These are phyloP conservation scores for Firmiana major DNA, from an alignment of 345 rosid species.

Conservation along the genomic window DNA sequence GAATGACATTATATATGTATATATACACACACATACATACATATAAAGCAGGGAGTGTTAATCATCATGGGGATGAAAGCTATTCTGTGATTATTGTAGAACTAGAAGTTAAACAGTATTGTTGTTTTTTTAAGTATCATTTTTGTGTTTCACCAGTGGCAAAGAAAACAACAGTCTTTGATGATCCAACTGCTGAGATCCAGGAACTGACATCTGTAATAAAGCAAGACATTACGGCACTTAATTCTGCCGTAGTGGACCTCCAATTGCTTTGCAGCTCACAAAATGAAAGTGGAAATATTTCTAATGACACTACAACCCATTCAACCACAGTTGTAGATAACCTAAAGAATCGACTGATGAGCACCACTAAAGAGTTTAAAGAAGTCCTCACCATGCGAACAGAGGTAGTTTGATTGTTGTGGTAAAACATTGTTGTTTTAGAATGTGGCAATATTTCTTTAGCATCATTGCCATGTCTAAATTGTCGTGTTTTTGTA, in stretches of 20 bases:
- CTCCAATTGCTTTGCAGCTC: conserved; percentile 65
- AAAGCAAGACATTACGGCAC: conserved; percentile 79
- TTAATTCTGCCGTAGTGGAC: conserved; percentile 69
- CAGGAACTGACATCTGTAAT: conserved; percentile 70
- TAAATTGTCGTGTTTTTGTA: background rate
- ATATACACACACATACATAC: too few species aligned
- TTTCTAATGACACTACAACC: conserved; percentile 64
- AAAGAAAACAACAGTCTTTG: conserved; percentile 78
- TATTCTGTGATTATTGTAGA: background rate
- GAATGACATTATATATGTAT: background rate
- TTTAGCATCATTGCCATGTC: background rate
- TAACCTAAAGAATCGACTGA: conserved; percentile 65
- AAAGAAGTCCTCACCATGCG: conserved; percentile 80
- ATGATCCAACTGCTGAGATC: conserved; percentile 78
- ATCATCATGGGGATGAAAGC: background rate
- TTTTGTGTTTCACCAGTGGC: conserved; percentile 43
- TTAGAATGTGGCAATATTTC: background rate
- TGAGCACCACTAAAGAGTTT: conserved; percentile 80
- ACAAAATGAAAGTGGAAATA: conserved; percentile 51
- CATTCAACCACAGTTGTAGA: conserved; percentile 77
- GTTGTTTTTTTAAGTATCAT: background rate
- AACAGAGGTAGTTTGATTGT: conserved; percentile 50
- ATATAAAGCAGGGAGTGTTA: background rate
- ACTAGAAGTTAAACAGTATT: background rate
- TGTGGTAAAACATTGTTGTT: background rate